phyloP scores from a whole-genome alignment of 306 rosid genomes.

The Rubus parviflorus region DNA sequence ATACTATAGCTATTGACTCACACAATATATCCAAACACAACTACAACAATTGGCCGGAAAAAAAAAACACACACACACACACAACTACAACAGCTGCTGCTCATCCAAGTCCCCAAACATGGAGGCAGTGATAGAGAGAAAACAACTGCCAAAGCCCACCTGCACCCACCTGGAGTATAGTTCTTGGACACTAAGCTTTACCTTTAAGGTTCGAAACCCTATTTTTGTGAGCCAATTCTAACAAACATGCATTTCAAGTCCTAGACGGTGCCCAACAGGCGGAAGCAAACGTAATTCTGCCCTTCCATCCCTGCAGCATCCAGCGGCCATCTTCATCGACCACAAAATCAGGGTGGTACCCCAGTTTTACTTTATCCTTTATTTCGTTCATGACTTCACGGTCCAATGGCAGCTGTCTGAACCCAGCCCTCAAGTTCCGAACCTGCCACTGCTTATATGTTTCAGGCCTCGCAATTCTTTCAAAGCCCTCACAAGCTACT shows the following conservation, averaged over 20 bases:
- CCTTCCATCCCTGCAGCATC: conserved; percentile 42
- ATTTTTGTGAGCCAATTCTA: background rate
- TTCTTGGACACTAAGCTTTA: background rate
- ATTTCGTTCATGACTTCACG: conserved; percentile 22
- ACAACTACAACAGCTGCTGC: background rate
- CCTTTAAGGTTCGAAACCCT: background rate
- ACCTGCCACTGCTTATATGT: conserved; percentile 35
- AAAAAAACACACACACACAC: background rate
- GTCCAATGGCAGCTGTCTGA: conserved; percentile 27
- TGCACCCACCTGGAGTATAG: background rate
- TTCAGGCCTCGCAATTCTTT: conserved; percentile 35
- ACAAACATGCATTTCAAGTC: conserved; percentile 5
- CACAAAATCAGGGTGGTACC: conserved; percentile 24
- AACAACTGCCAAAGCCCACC: background rate
- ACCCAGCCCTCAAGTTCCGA: conserved; percentile 29
- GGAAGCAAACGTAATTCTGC: conserved; percentile 23
- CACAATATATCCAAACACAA: no score
- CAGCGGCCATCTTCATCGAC: conserved; percentile 29
- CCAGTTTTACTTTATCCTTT: background rate
- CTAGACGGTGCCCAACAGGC: conserved; percentile 43
- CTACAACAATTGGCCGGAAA: no score
- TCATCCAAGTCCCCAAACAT: background rate
- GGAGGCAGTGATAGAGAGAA: background rate
- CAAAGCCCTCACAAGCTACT: conserved; percentile 29
- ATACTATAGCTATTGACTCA: no score